Evolutionary conservation across 345 rosid species (phyloP).

Genomic region (Euphorbia tirucalli): DNA sequence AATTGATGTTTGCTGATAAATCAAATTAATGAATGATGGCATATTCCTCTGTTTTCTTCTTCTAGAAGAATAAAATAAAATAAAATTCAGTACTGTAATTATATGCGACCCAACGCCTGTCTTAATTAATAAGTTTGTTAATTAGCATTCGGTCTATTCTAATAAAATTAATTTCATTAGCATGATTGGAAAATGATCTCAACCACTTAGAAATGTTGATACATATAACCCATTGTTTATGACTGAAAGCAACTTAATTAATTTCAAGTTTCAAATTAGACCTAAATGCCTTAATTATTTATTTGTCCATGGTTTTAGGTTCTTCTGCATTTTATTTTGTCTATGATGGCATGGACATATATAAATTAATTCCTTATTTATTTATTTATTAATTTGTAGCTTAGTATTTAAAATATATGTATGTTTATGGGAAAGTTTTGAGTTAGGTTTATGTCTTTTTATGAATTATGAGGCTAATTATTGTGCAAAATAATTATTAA

Average conservation of each 20-base stretch:
- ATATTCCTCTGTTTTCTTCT: not conserved
- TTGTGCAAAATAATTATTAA: not conserved
- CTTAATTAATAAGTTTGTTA: conserved; percentile 4
- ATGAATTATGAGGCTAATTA: not conserved
- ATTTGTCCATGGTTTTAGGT: not conserved
- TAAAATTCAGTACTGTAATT: not conserved
- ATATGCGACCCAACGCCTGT: conserved; percentile 7
- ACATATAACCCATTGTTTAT: no score
- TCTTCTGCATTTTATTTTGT: not conserved
- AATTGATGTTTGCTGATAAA: conserved; percentile 5
- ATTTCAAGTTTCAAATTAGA: not conserved
- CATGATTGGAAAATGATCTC: not conserved
- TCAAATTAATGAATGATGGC: not conserved
- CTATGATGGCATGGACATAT: no score
- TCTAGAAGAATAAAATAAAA: not conserved
- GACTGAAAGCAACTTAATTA: no score
- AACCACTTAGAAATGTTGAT: not conserved
- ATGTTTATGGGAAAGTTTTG: not conserved
- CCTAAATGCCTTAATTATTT: not conserved
- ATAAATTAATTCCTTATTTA: no score
- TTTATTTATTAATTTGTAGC: no score
- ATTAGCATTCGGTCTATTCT: not conserved
- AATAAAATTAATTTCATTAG: not conserved
- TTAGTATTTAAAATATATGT: not conserved
- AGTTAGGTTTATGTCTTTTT: not conserved